These are phyloP conservation scores for Fusarium cicatricum DNA, from an alignment of 2,329 filamentous ascomycete genomes.

Conservation along the genomic window DNA sequence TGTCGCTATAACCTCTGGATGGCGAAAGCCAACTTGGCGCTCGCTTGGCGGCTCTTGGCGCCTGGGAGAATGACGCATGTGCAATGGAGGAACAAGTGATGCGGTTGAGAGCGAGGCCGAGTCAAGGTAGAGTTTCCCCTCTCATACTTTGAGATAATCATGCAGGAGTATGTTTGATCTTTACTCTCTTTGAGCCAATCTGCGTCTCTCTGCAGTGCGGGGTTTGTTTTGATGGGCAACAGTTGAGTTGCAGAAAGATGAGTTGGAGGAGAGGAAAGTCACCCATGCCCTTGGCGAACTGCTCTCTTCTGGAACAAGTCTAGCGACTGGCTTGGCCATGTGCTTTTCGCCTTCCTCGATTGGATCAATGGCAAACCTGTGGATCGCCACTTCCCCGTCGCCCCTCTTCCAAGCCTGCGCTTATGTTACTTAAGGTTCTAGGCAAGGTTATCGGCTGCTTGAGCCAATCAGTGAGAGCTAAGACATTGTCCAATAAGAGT, in stretches of 20 bases:
- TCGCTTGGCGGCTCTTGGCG: constrained; percentile 27
- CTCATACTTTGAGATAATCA: constrained; percentile 6
- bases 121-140: background rate
- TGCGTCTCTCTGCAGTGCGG: constrained; percentile 12
- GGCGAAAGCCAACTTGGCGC: constrained; percentile 15
- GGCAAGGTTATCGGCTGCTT: constrained; percentile 37
- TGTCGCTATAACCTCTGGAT: constrained; percentile 27
- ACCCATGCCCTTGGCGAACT: constrained; percentile 8
- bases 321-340: constrained; percentile 22
- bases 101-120: constrained; percentile 15
- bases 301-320: constrained; percentile 27
- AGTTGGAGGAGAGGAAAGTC: background rate
- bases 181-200: background rate
- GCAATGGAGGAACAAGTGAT: constrained; percentile 18
- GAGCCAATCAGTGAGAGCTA: too few species aligned
- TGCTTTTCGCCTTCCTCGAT: constrained; percentile 9
- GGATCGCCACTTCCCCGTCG: constrained; percentile 11
- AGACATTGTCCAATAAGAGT: constrained; percentile 24
- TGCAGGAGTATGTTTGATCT: constrained; percentile 6
- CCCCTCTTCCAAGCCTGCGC: constrained; percentile 30
- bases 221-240: constrained; percentile 4
- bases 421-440: constrained; percentile 37
- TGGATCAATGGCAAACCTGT: constrained; percentile 1
- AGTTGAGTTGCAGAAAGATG: constrained; percentile 1
- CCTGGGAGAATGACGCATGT: constrained; percentile 27